Evolutionary conservation across 192 early-diverging fungal genomes (phyloP).

Genomic region (Coemansia sp.): DNA sequence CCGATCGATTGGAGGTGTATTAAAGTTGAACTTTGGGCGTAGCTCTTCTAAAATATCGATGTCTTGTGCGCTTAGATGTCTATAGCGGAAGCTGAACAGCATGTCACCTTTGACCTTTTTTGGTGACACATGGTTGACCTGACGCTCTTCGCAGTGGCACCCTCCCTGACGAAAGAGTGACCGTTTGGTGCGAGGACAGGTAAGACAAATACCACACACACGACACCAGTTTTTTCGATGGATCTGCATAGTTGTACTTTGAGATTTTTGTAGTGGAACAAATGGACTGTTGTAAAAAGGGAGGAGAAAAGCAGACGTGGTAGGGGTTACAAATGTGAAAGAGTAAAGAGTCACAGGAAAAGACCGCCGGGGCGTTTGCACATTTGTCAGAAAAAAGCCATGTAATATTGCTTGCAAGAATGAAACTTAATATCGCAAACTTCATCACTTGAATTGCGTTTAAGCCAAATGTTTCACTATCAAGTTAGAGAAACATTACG

Average conservation of each 20-base stretch:
- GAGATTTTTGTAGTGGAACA: too few relatives aligned
- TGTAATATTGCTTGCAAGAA: too few relatives aligned
- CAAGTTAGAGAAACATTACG: too few relatives aligned
- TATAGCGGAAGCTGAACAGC: constrained; percentile 52
- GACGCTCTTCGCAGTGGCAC: constrained; percentile 33
- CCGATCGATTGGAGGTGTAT: constrained; percentile 39
- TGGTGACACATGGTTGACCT: constrained; percentile 41
- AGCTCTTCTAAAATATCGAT: constrained; percentile 39
- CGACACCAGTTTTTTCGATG: constrained; percentile 56
- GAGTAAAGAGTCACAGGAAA: neutral
- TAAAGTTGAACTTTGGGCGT: constrained; percentile 36
- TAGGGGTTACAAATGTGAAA: neutral
- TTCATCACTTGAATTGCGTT: neutral
- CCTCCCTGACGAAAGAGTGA: constrained; percentile 37
- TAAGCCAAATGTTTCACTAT: neutral
- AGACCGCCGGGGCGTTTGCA: too few relatives aligned
- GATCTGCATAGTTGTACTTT: constrained; percentile 35
- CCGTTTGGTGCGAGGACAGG: constrained; percentile 38
- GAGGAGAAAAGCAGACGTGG: too few relatives aligned
- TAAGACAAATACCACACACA: constrained; percentile 44
- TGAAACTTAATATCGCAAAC: too few relatives aligned
- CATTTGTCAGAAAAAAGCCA: too few relatives aligned
- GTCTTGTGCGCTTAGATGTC: constrained; percentile 50
- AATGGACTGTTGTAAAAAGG: too few relatives aligned
- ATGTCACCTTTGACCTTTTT: constrained; percentile 40